Percentiles rank a stretch among this genome's conserved stretches.
Evolutionary conservation across 371 early-diverging fungal genomes (phyloP).

Genomic region (Mortierella sp.): DNA sequence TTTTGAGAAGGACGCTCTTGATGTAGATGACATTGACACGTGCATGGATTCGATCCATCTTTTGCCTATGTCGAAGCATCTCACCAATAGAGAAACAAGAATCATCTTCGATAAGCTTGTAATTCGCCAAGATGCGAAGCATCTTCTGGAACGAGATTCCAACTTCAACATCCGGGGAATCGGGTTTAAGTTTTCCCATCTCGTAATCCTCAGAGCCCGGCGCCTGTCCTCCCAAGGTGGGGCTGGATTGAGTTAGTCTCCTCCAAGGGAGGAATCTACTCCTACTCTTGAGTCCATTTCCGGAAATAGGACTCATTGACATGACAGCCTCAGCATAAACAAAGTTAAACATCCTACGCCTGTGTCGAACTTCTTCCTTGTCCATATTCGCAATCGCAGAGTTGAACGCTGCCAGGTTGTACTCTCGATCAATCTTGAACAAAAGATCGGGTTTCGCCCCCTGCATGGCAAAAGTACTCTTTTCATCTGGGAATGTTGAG

Average conservation of each 20-base stretch:
- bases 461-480: background rate
- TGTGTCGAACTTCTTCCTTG: constrained; percentile 16
- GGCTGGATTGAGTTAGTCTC: background rate
- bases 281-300: constrained; percentile 41
- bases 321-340: constrained; percentile 53
- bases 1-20: constrained; percentile 33
- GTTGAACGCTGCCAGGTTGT: constrained; percentile 51
- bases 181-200: constrained; percentile 42
- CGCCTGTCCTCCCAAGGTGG: constrained; percentile 12
- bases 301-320: constrained; percentile 50
- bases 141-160: constrained; percentile 74
- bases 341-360: constrained; percentile 49
- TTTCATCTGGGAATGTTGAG: constrained; percentile 4
- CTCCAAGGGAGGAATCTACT: constrained; percentile 56
- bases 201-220: constrained; percentile 17
- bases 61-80: constrained; percentile 53
- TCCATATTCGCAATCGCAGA: constrained; percentile 44
- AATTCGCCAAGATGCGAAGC: constrained; percentile 68
- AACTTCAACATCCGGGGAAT: constrained; percentile 43
- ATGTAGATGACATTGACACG: constrained; percentile 34
- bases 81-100: constrained; percentile 52
- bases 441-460: background rate
- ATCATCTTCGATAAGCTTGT: constrained; percentile 67
- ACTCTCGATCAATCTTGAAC: constrained; percentile 27
- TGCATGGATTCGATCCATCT: constrained; percentile 55